phyloP scores from a whole-genome alignment of 1,284 basidiomycete species.

The Coniferiporia weirii region DNA sequence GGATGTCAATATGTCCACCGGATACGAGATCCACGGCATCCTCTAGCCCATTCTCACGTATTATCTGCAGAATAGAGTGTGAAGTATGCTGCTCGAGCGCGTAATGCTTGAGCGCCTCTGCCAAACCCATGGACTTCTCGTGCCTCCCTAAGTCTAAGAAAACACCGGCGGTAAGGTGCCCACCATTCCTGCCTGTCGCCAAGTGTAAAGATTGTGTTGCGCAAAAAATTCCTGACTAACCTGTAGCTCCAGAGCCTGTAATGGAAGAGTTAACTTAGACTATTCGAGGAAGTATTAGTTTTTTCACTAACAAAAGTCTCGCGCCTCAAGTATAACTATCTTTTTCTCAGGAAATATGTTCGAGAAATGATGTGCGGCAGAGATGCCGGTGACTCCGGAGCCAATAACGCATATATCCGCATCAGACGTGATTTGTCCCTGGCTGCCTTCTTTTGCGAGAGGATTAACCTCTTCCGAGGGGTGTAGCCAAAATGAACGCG shows the following conservation, averaged over 20 bases:
- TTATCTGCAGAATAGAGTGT: constrained; percentile 42
- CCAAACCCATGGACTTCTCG: constrained; percentile 37
- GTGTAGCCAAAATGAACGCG: constrained; percentile 65
- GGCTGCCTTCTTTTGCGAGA: constrained; percentile 57
- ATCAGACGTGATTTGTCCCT: constrained; percentile 46
- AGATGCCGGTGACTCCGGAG: constrained; percentile 71
- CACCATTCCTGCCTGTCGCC: constrained; percentile 64
- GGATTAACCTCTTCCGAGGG: constrained; percentile 53
- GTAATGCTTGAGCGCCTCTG: constrained; percentile 51
- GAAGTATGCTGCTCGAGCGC: constrained; percentile 56
- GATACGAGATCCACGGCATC: constrained; percentile 58
- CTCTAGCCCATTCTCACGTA: constrained; percentile 39
- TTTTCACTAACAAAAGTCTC: constrained; percentile 64
- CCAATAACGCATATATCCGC: constrained; percentile 75
- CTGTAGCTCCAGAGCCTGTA: constrained; percentile 76
- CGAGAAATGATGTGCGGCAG: constrained; percentile 64
- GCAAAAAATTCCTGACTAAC: constrained; percentile 30
- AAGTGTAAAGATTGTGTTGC: not conserved
- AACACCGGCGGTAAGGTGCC: constrained; percentile 58
- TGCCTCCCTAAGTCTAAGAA: constrained; percentile 43
- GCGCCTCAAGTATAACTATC: constrained; percentile 63
- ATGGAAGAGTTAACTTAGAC: not conserved
- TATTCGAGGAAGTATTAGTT: not conserved
- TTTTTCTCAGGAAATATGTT: constrained; percentile 33
- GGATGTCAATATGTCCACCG: constrained; percentile 49